A percentile compares a stretch with the other conserved stretches of the same genome.
phyloP scores from a whole-genome alignment of 2,329 filamentous ascomycete genomes.

The Zopfia rhizophila region DNA sequence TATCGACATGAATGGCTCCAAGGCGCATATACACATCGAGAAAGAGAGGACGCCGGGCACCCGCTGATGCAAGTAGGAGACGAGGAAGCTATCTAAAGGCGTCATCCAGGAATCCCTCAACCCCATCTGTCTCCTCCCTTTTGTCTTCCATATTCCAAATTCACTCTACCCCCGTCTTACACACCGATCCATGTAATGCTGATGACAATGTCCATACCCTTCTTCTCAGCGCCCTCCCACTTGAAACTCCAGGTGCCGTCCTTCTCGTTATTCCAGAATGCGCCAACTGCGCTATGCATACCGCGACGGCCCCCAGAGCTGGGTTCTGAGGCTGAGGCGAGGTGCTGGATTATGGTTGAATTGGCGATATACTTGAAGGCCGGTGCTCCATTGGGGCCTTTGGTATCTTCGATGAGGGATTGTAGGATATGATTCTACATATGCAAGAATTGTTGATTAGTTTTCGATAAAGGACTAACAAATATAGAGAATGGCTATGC shows the following conservation, averaged over 20 bases:
- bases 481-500: too few species aligned
- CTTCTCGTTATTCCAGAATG: constrained; percentile 91
- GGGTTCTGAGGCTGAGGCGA: constrained; percentile 55
- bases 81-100: too few species aligned
- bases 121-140: constrained; percentile 2
- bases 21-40: too few species aligned
- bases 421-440: constrained; percentile 78
- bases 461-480: too few species aligned
- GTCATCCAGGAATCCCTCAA: too few species aligned
- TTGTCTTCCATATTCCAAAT: neutral
- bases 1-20: too few species aligned
- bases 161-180: constrained; percentile 20
- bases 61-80: too few species aligned
- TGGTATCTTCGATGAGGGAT: constrained; percentile 79
- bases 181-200: constrained; percentile 76
- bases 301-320: constrained; percentile 83
- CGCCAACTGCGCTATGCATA: constrained; percentile 87
- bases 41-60: too few species aligned
- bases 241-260: constrained; percentile 93
- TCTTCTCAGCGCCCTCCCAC: constrained; percentile 70
- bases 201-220: constrained; percentile 64
- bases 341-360: constrained; percentile 97
- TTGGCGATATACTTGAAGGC: constrained; percentile 95
- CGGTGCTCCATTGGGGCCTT: constrained; percentile 66
- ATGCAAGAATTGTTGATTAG: too few species aligned